Conservation (phyloP, 371 early-diverging fungal genomes). For the Mucor circinelloides region DNA sequence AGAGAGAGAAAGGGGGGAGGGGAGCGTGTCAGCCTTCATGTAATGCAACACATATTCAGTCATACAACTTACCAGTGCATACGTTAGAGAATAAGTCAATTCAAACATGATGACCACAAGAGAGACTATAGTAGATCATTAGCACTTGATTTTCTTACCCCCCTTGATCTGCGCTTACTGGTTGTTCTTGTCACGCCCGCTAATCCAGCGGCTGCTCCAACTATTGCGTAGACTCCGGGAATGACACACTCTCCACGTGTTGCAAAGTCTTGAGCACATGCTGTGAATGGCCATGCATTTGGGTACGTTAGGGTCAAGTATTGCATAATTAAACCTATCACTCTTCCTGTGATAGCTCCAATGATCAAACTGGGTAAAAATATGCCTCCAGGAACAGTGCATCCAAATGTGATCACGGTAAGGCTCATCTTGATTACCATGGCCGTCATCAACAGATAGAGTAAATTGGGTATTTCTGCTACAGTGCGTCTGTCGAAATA, state of each 20-base stretch:
- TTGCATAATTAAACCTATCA: conserved; percentile 88
- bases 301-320: conserved; percentile 59
- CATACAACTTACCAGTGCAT: conserved; percentile 48
- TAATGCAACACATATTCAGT: background rate
- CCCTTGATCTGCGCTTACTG: conserved; percentile 22
- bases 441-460: conserved; percentile 61
- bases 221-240: conserved; percentile 94
- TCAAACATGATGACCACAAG: conserved; percentile 95
- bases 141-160: background rate
- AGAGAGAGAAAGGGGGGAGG: no score
- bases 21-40: background rate
- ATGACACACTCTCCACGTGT: conserved; percentile 75
- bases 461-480: conserved; percentile 44
- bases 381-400: conserved; percentile 88
- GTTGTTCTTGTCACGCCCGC: conserved; percentile 95
- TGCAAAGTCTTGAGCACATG: conserved; percentile 55
- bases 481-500: conserved; percentile 20
- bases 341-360: conserved; percentile 89
- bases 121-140: conserved; percentile 58
- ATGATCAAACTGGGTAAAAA: conserved; percentile 92
- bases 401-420: conserved; percentile 81
- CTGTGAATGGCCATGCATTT: conserved; percentile 60
- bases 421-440: conserved; percentile 67
- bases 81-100: conserved; percentile 87
- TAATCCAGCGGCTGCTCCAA: conserved; percentile 92